Conservation (phyloP, 257 asterid genomes). For the Linderniella brevidens region DNA sequence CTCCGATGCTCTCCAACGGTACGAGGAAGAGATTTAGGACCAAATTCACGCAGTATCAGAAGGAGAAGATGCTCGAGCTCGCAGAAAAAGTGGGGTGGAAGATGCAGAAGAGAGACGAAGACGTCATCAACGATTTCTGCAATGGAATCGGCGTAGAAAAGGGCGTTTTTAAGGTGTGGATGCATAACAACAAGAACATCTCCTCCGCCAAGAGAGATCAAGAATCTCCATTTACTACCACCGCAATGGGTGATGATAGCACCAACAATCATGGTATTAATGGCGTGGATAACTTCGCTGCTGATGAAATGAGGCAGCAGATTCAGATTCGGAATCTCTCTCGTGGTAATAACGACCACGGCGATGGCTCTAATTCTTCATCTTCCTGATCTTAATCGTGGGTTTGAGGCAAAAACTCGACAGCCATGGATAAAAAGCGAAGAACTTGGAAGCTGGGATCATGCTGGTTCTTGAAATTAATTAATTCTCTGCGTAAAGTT, state of each 20-base stretch:
- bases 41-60: conserved; percentile 3
- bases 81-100: conserved; percentile 2
- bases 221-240: conserved; percentile 4
- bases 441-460: too few relatives aligned
- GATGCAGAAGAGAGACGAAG: conserved; percentile 2
- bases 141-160: neutral
- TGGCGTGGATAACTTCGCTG: too few relatives aligned
- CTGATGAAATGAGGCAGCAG: too few relatives aligned
- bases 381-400: conserved; percentile 3
- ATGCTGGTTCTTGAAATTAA: too few relatives aligned
- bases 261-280: too few relatives aligned
- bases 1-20: neutral
- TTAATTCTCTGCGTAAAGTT: too few relatives aligned
- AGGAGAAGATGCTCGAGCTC: conserved; percentile 3
- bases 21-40: conserved; percentile 6
- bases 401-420: too few relatives aligned
- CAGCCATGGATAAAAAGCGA: too few relatives aligned
- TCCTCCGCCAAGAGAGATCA: neutral
- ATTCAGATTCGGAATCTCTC: too few relatives aligned
- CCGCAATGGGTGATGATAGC: too few relatives aligned
- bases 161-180: neutral
- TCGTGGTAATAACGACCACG: too few relatives aligned
- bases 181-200: conserved; percentile 2
- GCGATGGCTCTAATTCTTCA: too few relatives aligned
- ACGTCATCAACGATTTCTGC: neutral